Percentiles rank a stretch among this genome's conserved stretches.
phyloP scores from a whole-genome alignment of 176 grass and related monocot genomes.

The Hordeum marinum region DNA sequence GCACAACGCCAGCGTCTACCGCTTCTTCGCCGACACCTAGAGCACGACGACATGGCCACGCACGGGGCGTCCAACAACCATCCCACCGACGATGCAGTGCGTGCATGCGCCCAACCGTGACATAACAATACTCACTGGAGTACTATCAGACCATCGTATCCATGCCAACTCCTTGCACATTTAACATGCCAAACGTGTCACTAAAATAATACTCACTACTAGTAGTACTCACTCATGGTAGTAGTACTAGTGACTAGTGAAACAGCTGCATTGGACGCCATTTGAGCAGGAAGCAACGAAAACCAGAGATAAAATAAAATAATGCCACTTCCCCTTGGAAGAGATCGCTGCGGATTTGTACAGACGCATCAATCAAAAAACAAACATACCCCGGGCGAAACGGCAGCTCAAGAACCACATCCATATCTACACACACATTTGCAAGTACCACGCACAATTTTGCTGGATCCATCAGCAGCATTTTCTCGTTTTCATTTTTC shows the following conservation, averaged over 20 bases:
- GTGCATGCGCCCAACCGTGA: too few relatives aligned
- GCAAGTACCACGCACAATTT: not conserved
- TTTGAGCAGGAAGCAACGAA: not conserved
- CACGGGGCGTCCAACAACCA: too few relatives aligned
- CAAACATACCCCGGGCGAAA: slow-evolving; percentile 5
- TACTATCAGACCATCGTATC: not conserved
- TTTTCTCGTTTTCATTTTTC: not conserved
- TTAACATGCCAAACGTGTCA: not conserved
- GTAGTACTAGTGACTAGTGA: too few relatives aligned
- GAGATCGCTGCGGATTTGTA: not conserved
- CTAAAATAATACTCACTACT: not conserved
- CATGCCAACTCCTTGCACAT: not conserved
- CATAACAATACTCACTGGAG: too few relatives aligned
- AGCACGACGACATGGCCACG: not conserved
- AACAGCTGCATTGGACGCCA: not conserved
- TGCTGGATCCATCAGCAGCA: not conserved
- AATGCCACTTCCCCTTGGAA: not conserved
- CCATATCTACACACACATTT: slow-evolving; percentile 21
- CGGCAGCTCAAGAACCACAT: not conserved
- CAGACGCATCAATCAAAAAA: slow-evolving; percentile 23
- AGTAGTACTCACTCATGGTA: not conserved
- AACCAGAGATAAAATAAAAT: not conserved
- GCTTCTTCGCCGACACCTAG: slow-evolving; percentile 54
- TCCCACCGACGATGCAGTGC: not conserved
- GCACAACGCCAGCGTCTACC: slow-evolving; percentile 56